Conservation (phyloP, 2,329 filamentous ascomycete species). For the Nothopassalora personata region DNA sequence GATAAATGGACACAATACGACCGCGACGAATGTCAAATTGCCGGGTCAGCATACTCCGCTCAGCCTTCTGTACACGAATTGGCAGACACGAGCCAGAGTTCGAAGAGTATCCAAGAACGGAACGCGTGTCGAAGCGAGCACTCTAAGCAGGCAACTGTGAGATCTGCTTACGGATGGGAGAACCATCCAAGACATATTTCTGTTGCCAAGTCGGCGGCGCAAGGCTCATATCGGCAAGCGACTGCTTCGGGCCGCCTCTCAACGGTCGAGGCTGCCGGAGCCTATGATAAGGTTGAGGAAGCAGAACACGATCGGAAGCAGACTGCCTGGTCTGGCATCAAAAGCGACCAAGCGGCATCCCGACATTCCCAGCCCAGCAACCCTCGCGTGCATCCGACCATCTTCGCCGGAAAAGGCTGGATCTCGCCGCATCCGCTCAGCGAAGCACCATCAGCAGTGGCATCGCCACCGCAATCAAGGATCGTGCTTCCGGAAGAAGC, state of each 20-base stretch:
- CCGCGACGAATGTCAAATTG: not conserved
- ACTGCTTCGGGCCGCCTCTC: not conserved
- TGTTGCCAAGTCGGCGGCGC: not conserved
- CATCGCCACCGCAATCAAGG: constrained; percentile 21
- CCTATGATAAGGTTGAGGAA: not conserved
- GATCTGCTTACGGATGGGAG: not conserved
- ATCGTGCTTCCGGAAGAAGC: constrained; percentile 21
- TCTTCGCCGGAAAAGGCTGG: constrained; percentile 32
- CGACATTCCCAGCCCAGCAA: not conserved
- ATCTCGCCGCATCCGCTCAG: constrained; percentile 33
- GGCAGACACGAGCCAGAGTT: not conserved
- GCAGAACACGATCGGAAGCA: not conserved
- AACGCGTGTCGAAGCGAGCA: not conserved
- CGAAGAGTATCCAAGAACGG: not conserved
- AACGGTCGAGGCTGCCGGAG: too few relatives aligned
- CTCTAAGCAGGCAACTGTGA: not conserved
- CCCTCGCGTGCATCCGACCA: constrained; percentile 9
- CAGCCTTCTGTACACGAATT: not conserved
- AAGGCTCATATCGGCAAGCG: not conserved
- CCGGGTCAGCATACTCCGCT: not conserved
- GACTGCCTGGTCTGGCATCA: not conserved
- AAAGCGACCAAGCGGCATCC: not conserved
- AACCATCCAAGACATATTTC: not conserved
- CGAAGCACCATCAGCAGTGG: constrained; percentile 12
- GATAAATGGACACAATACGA: too few relatives aligned